Conservation (phyloP, 2,329 filamentous ascomycete species). For the Colletotrichum scovillei region DNA sequence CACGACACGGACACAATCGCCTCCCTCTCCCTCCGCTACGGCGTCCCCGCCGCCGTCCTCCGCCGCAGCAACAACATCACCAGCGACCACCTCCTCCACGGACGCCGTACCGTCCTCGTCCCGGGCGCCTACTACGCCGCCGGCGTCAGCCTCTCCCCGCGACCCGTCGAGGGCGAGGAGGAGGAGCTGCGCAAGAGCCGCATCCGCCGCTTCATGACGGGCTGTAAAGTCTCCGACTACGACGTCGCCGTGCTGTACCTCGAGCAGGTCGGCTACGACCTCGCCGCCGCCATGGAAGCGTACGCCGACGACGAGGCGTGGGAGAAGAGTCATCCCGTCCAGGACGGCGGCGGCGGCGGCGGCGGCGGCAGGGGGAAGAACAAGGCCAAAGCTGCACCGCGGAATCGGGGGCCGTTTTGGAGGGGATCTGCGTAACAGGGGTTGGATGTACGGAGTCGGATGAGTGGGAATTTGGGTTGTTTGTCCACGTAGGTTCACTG, state of each 20-base stretch:
- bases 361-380: conserved; percentile 38
- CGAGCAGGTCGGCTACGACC: conserved; percentile 74
- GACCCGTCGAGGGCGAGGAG: conserved; percentile 78
- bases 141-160: conserved; percentile 74
- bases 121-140: conserved; percentile 77
- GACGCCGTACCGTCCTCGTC: conserved; percentile 76
- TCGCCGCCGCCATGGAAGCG: conserved; percentile 71
- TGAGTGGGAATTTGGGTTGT: neutral
- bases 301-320: conserved; percentile 80
- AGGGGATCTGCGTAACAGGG: conserved; percentile 38
- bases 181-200: conserved; percentile 78
- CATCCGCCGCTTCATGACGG: conserved; percentile 82
- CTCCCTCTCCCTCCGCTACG: conserved; percentile 78
- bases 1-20: conserved; percentile 74
- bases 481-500: neutral
- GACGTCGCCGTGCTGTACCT: conserved; percentile 82
- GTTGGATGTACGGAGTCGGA: neutral
- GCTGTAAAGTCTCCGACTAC: conserved; percentile 81
- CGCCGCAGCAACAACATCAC: conserved; percentile 76
- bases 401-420: conserved; percentile 45
- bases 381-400: conserved; percentile 40
- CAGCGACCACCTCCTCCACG: conserved; percentile 77
- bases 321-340: conserved; percentile 76
- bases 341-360: conserved; percentile 40
- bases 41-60: conserved; percentile 72